Evolutionary conservation across 2,329 filamentous ascomycete species (phyloP).

Genomic region (Verticillium dahliae): DNA sequence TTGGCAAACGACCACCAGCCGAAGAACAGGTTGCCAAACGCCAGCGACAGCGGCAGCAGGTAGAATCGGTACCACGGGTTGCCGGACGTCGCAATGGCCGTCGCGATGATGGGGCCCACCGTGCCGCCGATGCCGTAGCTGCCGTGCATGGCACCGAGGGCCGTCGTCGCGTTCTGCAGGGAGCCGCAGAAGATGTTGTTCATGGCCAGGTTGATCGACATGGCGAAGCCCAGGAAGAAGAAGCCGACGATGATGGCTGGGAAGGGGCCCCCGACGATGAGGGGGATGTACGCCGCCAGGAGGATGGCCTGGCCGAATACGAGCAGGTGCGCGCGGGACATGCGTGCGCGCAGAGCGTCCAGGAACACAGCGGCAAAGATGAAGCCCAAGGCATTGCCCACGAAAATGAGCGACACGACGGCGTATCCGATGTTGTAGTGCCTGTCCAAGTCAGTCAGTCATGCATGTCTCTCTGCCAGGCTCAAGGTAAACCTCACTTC

Average conservation of each 20-base stretch:
- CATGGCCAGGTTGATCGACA: constrained; percentile 49
- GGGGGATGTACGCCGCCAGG: constrained; percentile 54
- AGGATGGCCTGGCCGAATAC: constrained; percentile 52
- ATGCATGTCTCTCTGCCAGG: neutral
- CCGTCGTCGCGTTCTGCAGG: constrained; percentile 44
- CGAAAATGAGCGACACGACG: constrained; percentile 74
- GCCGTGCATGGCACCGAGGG: constrained; percentile 60
- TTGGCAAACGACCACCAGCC: constrained; percentile 62
- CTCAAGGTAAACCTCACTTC: constrained; percentile 25
- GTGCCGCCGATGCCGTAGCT: constrained; percentile 61
- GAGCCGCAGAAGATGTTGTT: constrained; percentile 54
- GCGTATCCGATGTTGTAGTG: constrained; percentile 71
- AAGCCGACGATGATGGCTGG: constrained; percentile 60
- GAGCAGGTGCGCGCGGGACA: constrained; percentile 61
- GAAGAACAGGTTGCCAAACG: constrained; percentile 49
- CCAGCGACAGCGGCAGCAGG: constrained; percentile 54
- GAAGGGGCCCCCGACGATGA: constrained; percentile 65
- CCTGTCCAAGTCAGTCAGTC: constrained; percentile 21
- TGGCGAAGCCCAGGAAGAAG: constrained; percentile 58
- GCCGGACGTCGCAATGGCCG: constrained; percentile 56
- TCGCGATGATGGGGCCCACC: constrained; percentile 67
- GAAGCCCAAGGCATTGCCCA: constrained; percentile 71
- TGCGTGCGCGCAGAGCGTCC: constrained; percentile 52
- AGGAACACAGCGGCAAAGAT: constrained; percentile 64
- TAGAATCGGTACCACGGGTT: constrained; percentile 70